Evolutionary conservation across 106 monocot species (phyloP).

Genomic region (Triglochin maritima): DNA sequence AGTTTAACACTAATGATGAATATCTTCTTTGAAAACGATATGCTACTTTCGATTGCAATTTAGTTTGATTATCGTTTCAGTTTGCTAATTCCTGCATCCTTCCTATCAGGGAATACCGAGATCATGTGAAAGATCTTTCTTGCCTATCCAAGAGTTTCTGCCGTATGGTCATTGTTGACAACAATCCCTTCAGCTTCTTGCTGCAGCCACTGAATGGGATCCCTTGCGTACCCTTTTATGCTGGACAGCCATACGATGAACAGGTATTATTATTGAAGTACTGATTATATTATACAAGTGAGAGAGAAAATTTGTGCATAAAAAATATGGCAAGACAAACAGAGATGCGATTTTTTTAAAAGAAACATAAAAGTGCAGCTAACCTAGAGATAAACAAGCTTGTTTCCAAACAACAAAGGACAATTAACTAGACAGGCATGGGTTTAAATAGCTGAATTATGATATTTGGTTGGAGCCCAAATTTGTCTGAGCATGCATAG

Average conservation of each 20-base stretch:
- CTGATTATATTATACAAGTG: too few relatives aligned
- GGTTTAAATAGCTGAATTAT: neutral
- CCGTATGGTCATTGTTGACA: constrained; percentile 29
- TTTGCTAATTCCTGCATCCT: neutral
- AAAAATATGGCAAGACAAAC: too few relatives aligned
- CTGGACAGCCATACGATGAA: constrained; percentile 56
- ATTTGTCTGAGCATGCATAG: neutral
- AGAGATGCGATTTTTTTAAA: too few relatives aligned
- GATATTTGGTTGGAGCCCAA: neutral
- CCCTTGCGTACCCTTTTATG: constrained; percentile 66
- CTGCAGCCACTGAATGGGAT: constrained; percentile 70
- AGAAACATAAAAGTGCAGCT: too few relatives aligned
- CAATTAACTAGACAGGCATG: too few relatives aligned
- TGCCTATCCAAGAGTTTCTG: constrained; percentile 14
- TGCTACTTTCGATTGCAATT: too few relatives aligned
- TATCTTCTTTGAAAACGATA: too few relatives aligned
- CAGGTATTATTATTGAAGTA: constrained; percentile 27
- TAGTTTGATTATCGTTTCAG: too few relatives aligned
- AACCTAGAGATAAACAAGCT: too few relatives aligned
- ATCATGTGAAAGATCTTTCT: constrained; percentile 31
- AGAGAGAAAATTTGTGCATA: too few relatives aligned
- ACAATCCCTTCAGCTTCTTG: constrained; percentile 77
- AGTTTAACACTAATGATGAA: too few relatives aligned
- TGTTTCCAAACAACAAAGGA: too few relatives aligned
- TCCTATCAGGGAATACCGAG: constrained; percentile 14